Evolutionary conservation across 306 rosid species (phyloP), one percentile per base, ranked within the genome.

Genomic region (Corylus avellana): DNA sequence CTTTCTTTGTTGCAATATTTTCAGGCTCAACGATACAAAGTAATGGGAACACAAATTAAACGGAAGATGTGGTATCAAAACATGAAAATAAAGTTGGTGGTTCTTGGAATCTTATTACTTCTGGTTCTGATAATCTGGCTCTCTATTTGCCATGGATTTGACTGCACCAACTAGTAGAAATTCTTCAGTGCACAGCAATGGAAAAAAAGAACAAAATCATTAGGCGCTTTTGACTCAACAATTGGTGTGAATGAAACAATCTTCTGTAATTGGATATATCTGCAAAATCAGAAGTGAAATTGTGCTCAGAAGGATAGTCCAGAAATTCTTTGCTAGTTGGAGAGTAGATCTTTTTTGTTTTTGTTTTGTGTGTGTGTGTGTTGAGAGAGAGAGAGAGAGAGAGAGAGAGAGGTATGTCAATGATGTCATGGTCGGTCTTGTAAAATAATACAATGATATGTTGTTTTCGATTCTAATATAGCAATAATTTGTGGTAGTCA

Each of bases 11-110:
- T 76, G 82, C 66, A 57, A 74, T 72, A 74, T 72, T 79, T 92
- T 82, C 89, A 92, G 99, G 98, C 99, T 8, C 93, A 88, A 76
- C 87, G 84, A 10, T 95, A 80, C 85, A 91, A 85, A 88, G 86
- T 58, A 25, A 78, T 83, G 10, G 98, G 97, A 81, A 90, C 96
- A 46, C 90, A 95, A 42, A 32, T 95, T 64, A 88, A 90, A 57
- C 87, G 91, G 80, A 93, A 93, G 81, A 89, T 95, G 97, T 95
- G 99, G 99, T 95, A 90, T 78, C 98, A 95, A 78, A 95, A 95
- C 85, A 95, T 95, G 98, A 95, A 95, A 87, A 87, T 91, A 82
- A 95, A 95, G 83, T 76, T 95, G 86, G 89, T 90, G 72, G 91
- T 95, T 84, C 85, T 95, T 51, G 97, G 91, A 68, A 86, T 94